Evolutionary conservation across 2,329 filamentous ascomycete species (phyloP).

Genomic region (Trichoderma afroharzianum): DNA sequence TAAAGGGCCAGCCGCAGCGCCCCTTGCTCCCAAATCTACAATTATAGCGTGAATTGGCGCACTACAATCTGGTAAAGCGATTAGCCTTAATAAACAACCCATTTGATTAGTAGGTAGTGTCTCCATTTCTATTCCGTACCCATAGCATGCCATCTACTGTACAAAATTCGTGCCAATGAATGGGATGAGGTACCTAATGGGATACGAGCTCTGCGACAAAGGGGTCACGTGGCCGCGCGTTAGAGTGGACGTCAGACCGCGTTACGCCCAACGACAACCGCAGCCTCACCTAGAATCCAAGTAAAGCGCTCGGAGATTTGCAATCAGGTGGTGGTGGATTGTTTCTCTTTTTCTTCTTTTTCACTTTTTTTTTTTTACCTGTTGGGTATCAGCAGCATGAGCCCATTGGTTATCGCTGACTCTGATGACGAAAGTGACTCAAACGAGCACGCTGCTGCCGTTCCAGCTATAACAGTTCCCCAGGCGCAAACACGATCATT

Average conservation of each 20-base stretch:
- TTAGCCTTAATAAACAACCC: neutral
- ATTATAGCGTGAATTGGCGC: conserved; percentile 25
- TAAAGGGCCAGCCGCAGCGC: conserved; percentile 53
- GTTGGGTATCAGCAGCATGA: conserved; percentile 22
- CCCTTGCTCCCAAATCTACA: conserved; percentile 36
- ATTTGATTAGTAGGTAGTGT: neutral
- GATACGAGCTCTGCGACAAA: neutral
- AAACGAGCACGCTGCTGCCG: conserved; percentile 22
- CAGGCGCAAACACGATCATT: conserved; percentile 22
- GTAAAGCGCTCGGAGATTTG: neutral
- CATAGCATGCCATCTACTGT: neutral
- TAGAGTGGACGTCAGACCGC: conserved; percentile 3
- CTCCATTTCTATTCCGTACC: neutral
- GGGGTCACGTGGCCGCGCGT: conserved; percentile 8
- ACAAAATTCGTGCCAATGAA: neutral
- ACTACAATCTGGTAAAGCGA: neutral
- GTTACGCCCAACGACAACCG: conserved; percentile 1
- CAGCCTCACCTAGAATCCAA: neutral
- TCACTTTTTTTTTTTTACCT: neutral
- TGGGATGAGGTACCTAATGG: neutral
- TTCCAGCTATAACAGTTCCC: conserved; percentile 7
- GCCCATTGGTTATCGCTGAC: conserved; percentile 34
- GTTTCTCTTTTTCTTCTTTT: neutral
- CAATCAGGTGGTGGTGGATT: neutral
- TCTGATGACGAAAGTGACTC: conserved; percentile 37